Evolutionary conservation across 2,329 filamentous ascomycete genomes (phyloP), one percentile per base, ranked within the genome.

Genomic region (Trichothecium roseum): DNA sequence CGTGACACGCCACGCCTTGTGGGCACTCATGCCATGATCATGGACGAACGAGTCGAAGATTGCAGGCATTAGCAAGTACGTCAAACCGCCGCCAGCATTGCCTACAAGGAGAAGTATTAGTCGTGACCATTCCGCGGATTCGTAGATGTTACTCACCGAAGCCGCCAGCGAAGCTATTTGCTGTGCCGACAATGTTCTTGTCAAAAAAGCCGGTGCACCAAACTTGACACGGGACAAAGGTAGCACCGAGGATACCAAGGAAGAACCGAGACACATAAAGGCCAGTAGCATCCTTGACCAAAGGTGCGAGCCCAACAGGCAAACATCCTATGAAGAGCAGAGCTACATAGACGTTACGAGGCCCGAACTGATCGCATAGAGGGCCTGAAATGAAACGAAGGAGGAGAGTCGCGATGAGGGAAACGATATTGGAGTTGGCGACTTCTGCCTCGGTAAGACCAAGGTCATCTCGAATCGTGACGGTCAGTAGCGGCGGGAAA

Each of bases 151-250:
- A 35, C 27, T 94, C 94, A 35, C 87, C 88, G 63, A 84, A 81
- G 12, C 88, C 88, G 29, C 79, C 88, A 2, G 86, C 81, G 14
- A 94, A 60, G 3, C 85, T 82, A 52, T 94, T 95, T 41, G 86
- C 84, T 5, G 84, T 88, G 32, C 88, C 88, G 14, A 94, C 82
- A 18, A 94, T 71, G 49, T 88, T 91, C 64, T 88, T 91, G 62
- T 95, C 87, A 55, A 86, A 94, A 66, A 94, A 94, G 0, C 81
- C 85, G 0, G 86, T 94, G 8, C 81, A 84, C 85, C 87, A 94
- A 6, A 94, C 88, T 54, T 93, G 86, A 55, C 86, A 94, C 10
- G 84, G 84, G 1, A 89, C 84, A 48, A 89, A 89, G 2, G 76
- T 74, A 3, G 79, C 81, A 28, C 84, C 84, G 0, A 89, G 72